Evolutionary conservation across 2,329 filamentous ascomycete species (phyloP).

Genomic region (Hirsutella rhossiliensis): DNA sequence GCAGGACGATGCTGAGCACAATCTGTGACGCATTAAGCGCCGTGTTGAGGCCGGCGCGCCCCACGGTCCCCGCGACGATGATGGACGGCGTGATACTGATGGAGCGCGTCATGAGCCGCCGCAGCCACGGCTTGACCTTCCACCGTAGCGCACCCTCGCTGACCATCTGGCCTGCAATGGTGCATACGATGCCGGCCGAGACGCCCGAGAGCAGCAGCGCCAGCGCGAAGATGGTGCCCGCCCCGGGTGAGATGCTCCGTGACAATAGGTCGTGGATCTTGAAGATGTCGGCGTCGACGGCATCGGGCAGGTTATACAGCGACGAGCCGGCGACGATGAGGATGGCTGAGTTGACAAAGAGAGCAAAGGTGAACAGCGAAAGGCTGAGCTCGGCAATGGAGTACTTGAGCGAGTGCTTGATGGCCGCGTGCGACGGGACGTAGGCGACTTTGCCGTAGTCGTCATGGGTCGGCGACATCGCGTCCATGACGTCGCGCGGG

Average conservation of each 20-base stretch:
- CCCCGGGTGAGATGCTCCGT: constrained; percentile 55
- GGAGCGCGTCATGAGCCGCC: constrained; percentile 62
- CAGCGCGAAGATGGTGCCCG: constrained; percentile 74
- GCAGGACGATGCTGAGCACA: constrained; percentile 63
- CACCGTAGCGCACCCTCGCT: constrained; percentile 71
- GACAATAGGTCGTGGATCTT: constrained; percentile 67
- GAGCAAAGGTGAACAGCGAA: constrained; percentile 69
- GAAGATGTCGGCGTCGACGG: constrained; percentile 65
- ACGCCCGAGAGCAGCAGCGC: constrained; percentile 70
- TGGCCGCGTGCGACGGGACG: constrained; percentile 59
- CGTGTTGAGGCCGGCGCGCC: constrained; percentile 54
- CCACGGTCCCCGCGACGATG: constrained; percentile 71
- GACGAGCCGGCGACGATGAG: constrained; percentile 72
- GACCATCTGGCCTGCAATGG: constrained; percentile 83
- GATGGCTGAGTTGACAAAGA: constrained; percentile 77
- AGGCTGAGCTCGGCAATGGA: constrained; percentile 58
- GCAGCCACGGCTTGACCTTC: constrained; percentile 64
- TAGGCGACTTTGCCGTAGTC: constrained; percentile 45
- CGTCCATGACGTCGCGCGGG: constrained; percentile 17
- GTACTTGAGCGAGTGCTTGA: constrained; percentile 61
- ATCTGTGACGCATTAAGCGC: constrained; percentile 71
- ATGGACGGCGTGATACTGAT: constrained; percentile 76
- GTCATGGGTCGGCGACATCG: constrained; percentile 7
- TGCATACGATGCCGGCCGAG: constrained; percentile 77
- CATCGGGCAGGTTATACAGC: constrained; percentile 50